phyloP scores from a whole-genome alignment of 805 yeast genomes.

The Zygotorulaspora florentina region DNA sequence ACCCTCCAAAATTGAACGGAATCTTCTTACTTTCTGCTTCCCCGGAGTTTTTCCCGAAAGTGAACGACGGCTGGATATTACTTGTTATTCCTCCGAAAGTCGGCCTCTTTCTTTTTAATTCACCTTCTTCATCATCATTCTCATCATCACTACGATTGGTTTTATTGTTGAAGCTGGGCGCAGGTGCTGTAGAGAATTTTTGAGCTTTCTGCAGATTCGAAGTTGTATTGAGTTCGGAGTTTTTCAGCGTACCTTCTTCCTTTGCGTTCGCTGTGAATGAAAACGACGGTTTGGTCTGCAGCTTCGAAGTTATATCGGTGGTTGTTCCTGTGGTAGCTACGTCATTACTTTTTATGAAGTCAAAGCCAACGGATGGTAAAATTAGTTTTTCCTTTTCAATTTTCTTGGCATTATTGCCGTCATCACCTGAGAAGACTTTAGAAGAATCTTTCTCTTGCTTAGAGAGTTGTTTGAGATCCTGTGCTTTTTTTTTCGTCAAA shows the following conservation, averaged over 20 bases:
- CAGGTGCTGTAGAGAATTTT: not conserved
- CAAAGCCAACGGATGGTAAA: slow-evolving; percentile 32
- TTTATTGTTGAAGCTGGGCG: slow-evolving; percentile 1
- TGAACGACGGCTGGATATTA: slow-evolving; percentile 8
- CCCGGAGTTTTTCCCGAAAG: slow-evolving; percentile 8
- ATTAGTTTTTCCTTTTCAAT: slow-evolving; percentile 7
- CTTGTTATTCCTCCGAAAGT: not conserved
- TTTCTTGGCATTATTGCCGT: not conserved
- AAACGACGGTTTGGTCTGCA: slow-evolving; percentile 7
- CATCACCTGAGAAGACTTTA: not conserved
- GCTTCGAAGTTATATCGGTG: not conserved
- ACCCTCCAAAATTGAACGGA: not conserved
- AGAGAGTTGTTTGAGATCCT: not conserved
- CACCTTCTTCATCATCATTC: slow-evolving; percentile 6
- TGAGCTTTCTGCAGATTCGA: not conserved
- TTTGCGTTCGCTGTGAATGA: not conserved
- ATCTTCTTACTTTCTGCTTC: not conserved
- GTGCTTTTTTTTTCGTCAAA: not conserved
- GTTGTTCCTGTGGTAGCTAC: slow-evolving; percentile 18
- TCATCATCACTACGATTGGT: not conserved
- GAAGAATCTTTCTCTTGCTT: not conserved
- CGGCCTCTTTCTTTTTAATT: slow-evolving; percentile 10
- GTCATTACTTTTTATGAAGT: slow-evolving; percentile 26
- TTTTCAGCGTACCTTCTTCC: not conserved
- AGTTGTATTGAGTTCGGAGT: not conserved